Evolutionary conservation across 768 basidiomycete genomes (phyloP), one percentile per base, ranked within the genome.

Genomic region (Gautieria morchelliformis): DNA sequence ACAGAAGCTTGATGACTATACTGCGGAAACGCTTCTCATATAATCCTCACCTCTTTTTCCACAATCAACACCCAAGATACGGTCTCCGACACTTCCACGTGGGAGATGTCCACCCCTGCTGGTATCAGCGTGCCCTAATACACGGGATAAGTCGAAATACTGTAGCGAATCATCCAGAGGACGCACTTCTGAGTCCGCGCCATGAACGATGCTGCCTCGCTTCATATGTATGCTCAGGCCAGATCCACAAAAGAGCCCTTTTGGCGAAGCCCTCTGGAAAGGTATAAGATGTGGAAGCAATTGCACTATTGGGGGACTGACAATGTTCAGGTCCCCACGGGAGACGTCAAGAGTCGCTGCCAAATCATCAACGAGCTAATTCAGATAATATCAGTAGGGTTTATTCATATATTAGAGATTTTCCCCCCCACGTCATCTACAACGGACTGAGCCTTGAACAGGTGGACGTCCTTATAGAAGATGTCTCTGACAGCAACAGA

Each of bases 51-150:
- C 72, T 99, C 96, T 73, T 99, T 99, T 71, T 99, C 96, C 17
- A 97, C 77, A 4, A 98, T 73, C 15, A 98, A 73, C 6, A 97
- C 78, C 89, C 91, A 97, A 1, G 75, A 61, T 12, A 91, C 64
- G 41, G 75, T 67, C 10, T 75, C 70, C n/a, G 74, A 67, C 4
- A 86, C 63, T n/a, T 76, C 73, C 56, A 93, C 80, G 0, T 75
- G 72, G 15, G 74, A 68, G 46, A 97, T 85, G 48, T 85, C 81
- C 64, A 91, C 89, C 39, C 79, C 78, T 1, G 79, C 75, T 3
- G 93, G 93, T 56, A 95, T 89, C 22, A 95, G 73, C 0, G 81
- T 75, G 3, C 83, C 84, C 91, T 94, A n/a, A n/a, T n/a, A 55
- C 14, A 41, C 7, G 42, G 15, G 17, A 14, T 42, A 14, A 42